phyloP scores from a whole-genome alignment of 2,329 filamentous ascomycete species.

The Mycosphaerelloides madeirae region DNA sequence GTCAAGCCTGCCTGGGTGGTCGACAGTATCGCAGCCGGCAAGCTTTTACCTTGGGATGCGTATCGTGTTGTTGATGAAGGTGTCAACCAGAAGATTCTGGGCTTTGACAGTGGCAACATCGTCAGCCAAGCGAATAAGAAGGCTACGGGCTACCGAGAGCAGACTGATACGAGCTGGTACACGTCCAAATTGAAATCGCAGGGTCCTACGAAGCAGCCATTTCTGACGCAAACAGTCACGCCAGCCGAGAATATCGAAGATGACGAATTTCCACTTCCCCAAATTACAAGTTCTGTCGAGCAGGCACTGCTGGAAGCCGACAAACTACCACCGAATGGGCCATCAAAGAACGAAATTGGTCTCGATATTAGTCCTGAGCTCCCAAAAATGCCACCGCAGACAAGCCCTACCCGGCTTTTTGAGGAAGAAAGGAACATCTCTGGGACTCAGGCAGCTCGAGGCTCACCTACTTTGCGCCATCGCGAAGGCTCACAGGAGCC shows the following conservation, averaged over 20 bases:
- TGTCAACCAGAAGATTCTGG: slow-evolving; percentile 71
- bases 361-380: slow-evolving; percentile 1
- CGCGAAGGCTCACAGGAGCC: slow-evolving; percentile 32
- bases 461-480: slow-evolving; percentile 12
- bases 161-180: slow-evolving; percentile 80
- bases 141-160: slow-evolving; percentile 67
- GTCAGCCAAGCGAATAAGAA: slow-evolving; percentile 61
- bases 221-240: slow-evolving; percentile 28
- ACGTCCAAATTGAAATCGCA: slow-evolving; percentile 56
- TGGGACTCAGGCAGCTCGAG: background rate
- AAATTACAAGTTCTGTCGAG: slow-evolving; percentile 34
- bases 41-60: slow-evolving; percentile 75
- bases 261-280: slow-evolving; percentile 27
- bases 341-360: background rate
- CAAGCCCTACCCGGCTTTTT: slow-evolving; percentile 7
- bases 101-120: slow-evolving; percentile 58
- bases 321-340: background rate
- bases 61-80: slow-evolving; percentile 85
- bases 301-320: slow-evolving; percentile 24
- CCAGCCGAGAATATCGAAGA: slow-evolving; percentile 29
- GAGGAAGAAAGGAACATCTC: background rate
- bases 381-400: slow-evolving; percentile 19
- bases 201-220: slow-evolving; percentile 2
- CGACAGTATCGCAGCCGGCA: slow-evolving; percentile 78
- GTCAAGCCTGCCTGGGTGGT: slow-evolving; percentile 94